Percentiles rank a stretch among this genome's conserved stretches.
Evolutionary conservation across 2,329 filamentous ascomycete species (phyloP).

Genomic region (Penicillium sp.): DNA sequence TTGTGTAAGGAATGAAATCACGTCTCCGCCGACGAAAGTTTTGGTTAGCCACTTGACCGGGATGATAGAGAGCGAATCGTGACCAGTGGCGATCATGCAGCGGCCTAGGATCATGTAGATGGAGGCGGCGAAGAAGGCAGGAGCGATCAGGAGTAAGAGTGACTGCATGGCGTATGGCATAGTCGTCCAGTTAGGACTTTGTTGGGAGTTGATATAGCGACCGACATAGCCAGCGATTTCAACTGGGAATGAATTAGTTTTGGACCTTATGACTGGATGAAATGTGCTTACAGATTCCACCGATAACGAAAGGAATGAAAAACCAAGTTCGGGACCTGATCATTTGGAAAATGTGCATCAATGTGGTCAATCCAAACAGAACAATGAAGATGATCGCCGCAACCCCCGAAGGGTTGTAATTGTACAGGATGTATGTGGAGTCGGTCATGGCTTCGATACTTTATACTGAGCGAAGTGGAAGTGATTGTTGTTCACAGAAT

Average conservation of each 20-base stretch:
- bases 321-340: slow-evolving; percentile 6
- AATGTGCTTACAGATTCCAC: neutral
- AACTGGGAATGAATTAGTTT: no score
- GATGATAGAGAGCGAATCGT: slow-evolving; percentile 2
- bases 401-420: slow-evolving; percentile 1
- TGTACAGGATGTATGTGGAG: neutral
- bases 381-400: slow-evolving; percentile 2
- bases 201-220: neutral
- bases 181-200: neutral
- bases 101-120: slow-evolving; percentile 37
- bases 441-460: neutral
- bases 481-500: no score
- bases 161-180: slow-evolving; percentile 2
- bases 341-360: slow-evolving; percentile 4
- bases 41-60: slow-evolving; percentile 1
- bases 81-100: slow-evolving; percentile 21
- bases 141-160: slow-evolving; percentile 30
- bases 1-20: slow-evolving; percentile 9
- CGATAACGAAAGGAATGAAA: slow-evolving; percentile 5
- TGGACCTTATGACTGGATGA: no score
- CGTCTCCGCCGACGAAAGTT: slow-evolving; percentile 11
- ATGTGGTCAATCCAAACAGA: neutral
- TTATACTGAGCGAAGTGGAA: neutral
- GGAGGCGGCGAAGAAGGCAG: slow-evolving; percentile 36
- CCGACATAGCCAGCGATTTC: neutral